Base-by-base conservation (phyloP, 179 eudicot species). In the Drosera spatulata region DNA sequence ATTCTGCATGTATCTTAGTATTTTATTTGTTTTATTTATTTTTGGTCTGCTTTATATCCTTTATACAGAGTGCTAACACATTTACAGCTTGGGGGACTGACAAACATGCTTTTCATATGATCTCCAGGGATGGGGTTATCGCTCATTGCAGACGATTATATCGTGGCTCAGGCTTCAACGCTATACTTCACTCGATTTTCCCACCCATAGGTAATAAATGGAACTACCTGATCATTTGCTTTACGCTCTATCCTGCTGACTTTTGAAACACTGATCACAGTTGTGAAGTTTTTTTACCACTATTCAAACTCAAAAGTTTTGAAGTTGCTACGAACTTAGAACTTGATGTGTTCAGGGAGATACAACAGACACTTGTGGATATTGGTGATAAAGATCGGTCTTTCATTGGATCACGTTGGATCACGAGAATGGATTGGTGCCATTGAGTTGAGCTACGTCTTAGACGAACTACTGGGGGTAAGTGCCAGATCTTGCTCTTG, bases 341-440 rank as follows among this genome's bases (percentile, higher is more conserved):
- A 22, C 53, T 14, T 48, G 39, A 70, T 6, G 48, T 69, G 50
- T 58, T 39, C 79, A 93, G 97, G 81, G 97, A 89, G 75, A 93
- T 93, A 72, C 99, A 89, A 58, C 80, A 85, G 73, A 67, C 91
- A 47, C 83, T 93, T 45, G 99, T 93, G 61, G 91, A 90, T 72
- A 85, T 93, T 73, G 99, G 94, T 51, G 97, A 89, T 63, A 93
- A 93, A 62, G 95, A 93, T 67, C 85, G 88, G 60, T 90, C 95
- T 71, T 86, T 93, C 67, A 68, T 85, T 46, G 97, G 97, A 40
- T n/a, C n/a, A n/a, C n/a, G n/a, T n/a, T n/a, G n/a, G n/a, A n/a
- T 89, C 99, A 10, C 95, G 87, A 41, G 97, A 93, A 47, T 90
- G 99, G 99, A 93, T 93, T 73, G 99, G 99, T 59, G 99, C 99